phyloP scores from a whole-genome alignment of 1,139 yeast species.

The Saccharomyces hybrid region DNA sequence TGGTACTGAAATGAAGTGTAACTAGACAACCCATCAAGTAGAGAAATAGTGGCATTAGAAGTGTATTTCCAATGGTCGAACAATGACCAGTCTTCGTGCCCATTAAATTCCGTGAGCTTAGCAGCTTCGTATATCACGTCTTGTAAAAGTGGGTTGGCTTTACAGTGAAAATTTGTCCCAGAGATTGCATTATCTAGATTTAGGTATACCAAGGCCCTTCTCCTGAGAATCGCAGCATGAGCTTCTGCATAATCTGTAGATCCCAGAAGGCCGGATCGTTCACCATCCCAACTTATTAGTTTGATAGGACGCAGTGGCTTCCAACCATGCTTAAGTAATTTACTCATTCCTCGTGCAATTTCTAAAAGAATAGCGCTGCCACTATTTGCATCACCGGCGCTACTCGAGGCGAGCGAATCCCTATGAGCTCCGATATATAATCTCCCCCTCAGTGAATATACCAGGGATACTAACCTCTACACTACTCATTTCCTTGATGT shows the following conservation, averaged over 20 bases:
- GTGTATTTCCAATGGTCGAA: conserved; percentile 32
- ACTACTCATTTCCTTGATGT: conserved; percentile 36
- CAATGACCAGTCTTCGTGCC: conserved; percentile 27
- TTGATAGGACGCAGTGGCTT: conserved; percentile 47
- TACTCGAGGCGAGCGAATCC: conserved; percentile 37
- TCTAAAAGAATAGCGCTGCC: conserved; percentile 40
- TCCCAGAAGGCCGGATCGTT: conserved; percentile 40
- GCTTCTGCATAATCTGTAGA: conserved; percentile 44
- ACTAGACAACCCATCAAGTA: conserved; percentile 36
- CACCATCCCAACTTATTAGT: conserved; percentile 46
- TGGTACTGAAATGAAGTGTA: conserved; percentile 41
- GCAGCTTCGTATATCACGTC: conserved; percentile 32
- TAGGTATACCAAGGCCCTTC: conserved; percentile 37
- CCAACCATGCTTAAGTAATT: conserved; percentile 40
- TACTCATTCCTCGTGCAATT: conserved; percentile 38
- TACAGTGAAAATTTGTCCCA: conserved; percentile 36
- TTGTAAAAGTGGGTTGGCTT: conserved; percentile 38
- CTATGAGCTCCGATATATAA: conserved; percentile 43
- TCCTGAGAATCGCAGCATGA: conserved; percentile 28
- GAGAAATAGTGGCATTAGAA: conserved; percentile 25
- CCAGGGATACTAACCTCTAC: conserved; percentile 44
- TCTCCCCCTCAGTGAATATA: conserved; percentile 38
- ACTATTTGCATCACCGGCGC: conserved; percentile 40
- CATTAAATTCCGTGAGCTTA: conserved; percentile 31
- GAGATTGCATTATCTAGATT: conserved; percentile 40